Conservation (phyloP, 225 moss, liverwort and hornwort genomes). For the Marchantia paleacea region DNA sequence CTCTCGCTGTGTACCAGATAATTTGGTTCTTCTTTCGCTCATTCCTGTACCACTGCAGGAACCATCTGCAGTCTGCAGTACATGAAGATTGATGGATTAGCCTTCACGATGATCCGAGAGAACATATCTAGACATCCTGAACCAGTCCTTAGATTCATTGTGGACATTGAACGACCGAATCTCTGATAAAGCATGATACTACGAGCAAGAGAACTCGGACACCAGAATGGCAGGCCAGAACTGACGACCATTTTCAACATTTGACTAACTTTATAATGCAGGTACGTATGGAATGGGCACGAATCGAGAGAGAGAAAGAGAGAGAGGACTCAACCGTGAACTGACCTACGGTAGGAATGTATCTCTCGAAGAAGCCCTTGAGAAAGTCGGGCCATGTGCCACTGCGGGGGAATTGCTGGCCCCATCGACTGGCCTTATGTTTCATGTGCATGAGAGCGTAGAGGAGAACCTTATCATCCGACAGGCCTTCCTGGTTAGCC, state of each 20-base stretch:
- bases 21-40: conserved; percentile 15
- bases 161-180: too few species aligned
- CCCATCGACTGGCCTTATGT: conserved; percentile 17
- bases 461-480: conserved; percentile 13
- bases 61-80: conserved; percentile 20
- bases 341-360: conserved; percentile 15
- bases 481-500: conserved; percentile 26
- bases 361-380: conserved; percentile 18
- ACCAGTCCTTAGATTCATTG: too few species aligned
- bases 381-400: conserved; percentile 20
- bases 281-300: too few species aligned
- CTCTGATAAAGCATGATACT: too few species aligned
- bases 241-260: too few species aligned
- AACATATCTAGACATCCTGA: too few species aligned
- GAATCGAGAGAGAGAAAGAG: not conserved
- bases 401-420: conserved; percentile 15
- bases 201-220: too few species aligned
- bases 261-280: not conserved
- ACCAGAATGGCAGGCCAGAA: too few species aligned
- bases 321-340: not conserved
- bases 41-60: conserved; percentile 15
- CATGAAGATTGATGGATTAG: not conserved
- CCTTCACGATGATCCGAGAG: too few species aligned
- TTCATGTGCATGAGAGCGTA: conserved; percentile 15
- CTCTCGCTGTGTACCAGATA: conserved; percentile 51